Evolutionary conservation across 345 rosid species (phyloP).

Genomic region (Camelina sativa): DNA sequence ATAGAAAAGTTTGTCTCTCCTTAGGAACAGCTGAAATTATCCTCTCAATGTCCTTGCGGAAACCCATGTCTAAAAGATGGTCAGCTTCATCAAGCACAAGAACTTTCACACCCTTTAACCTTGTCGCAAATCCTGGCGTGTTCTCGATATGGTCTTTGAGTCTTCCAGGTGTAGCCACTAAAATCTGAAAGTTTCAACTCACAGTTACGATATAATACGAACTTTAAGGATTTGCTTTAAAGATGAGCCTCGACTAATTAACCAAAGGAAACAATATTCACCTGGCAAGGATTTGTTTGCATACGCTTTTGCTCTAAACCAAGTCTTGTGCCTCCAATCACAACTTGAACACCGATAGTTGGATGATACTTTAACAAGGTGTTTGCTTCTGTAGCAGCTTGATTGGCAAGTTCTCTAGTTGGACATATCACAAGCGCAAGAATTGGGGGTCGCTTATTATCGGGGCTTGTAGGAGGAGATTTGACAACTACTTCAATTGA

Average conservation of each 20-base stretch:
- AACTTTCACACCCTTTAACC: slow-evolving; percentile 89
- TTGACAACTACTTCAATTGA: slow-evolving; percentile 83
- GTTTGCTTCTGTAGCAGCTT: slow-evolving; percentile 93
- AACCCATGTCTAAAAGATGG: slow-evolving; percentile 96
- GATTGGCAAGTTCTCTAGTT: slow-evolving; percentile 93
- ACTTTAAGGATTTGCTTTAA: background rate
- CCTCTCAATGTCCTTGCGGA: slow-evolving; percentile 86
- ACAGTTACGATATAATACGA: background rate
- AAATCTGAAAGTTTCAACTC: slow-evolving; percentile 57
- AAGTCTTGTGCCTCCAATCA: slow-evolving; percentile 98
- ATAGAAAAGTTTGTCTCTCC: slow-evolving; percentile 89
- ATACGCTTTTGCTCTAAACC: slow-evolving; percentile 82
- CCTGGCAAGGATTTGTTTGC: slow-evolving; percentile 97
- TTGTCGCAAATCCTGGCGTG: slow-evolving; percentile 92
- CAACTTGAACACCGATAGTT: slow-evolving; percentile 93
- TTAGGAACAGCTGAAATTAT: slow-evolving; percentile 85
- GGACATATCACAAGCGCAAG: slow-evolving; percentile 89
- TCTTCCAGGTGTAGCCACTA: slow-evolving; percentile 98
- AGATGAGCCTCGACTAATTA: too few relatives aligned
- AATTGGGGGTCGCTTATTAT: slow-evolving; percentile 81
- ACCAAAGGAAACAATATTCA: slow-evolving; percentile 35
- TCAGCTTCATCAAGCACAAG: slow-evolving; percentile 98
- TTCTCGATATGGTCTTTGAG: slow-evolving; percentile 95
- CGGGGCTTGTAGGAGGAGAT: slow-evolving; percentile 66
- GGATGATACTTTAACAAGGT: slow-evolving; percentile 84